These are phyloP conservation scores for Globisporangium takayamanum DNA, from an alignment of 352 stramenopile genomes.

Conservation along the genomic window DNA sequence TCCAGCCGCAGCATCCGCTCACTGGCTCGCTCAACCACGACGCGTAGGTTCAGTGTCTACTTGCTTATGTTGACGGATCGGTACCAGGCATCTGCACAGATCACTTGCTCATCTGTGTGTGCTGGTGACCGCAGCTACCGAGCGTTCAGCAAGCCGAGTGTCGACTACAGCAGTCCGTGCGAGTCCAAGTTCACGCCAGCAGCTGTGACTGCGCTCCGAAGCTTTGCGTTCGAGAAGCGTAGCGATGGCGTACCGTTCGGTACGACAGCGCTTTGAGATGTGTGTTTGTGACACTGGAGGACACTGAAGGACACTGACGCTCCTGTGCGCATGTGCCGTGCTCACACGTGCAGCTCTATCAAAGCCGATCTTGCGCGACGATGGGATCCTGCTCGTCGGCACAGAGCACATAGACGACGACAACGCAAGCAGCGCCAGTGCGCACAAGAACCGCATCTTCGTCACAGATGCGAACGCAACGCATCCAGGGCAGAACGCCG, in stretches of 20 bases:
- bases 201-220: conserved; percentile 5
- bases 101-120: not conserved
- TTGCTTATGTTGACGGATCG: not conserved
- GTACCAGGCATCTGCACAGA: not conserved
- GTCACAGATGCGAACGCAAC: conserved; percentile 39
- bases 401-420: conserved; percentile 32
- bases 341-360: conserved; percentile 36
- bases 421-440: not conserved
- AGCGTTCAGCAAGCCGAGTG: conserved; percentile 1
- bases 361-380: conserved; percentile 70
- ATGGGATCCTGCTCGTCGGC: conserved; percentile 64
- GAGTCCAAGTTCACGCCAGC: conserved; percentile 2
- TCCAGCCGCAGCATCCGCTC: conserved; percentile 12
- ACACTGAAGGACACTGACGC: not conserved
- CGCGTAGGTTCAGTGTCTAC: conserved; percentile 15
- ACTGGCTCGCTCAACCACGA: conserved; percentile 21
- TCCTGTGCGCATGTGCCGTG: not conserved
- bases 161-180: not conserved
- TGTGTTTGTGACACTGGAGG: too few relatives aligned
- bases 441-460: conserved; percentile 49
- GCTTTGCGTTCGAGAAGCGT: conserved; percentile 26
- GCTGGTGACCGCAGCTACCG: not conserved
- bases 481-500: conserved; percentile 15
- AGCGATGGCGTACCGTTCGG: conserved; percentile 30
- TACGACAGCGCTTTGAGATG: conserved; percentile 14